A percentile compares a stretch with the other conserved stretches of the same genome.
Evolutionary conservation across 257 asterid genomes (phyloP).

Genomic region (Linaria vulgaris): DNA sequence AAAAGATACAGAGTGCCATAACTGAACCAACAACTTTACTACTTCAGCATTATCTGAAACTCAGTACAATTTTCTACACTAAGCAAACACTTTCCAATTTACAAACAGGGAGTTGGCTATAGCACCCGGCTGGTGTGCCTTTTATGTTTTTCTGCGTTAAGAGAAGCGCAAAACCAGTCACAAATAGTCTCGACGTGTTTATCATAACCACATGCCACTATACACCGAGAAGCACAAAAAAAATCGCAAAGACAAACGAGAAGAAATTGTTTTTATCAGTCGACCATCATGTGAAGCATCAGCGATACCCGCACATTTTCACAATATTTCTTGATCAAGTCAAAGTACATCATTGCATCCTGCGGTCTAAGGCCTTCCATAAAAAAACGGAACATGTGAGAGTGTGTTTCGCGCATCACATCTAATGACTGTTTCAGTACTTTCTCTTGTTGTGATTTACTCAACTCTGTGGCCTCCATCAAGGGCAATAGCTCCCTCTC

Average conservation of each 20-base stretch:
- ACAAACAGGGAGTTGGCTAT: conserved; percentile 28
- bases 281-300: conserved; percentile 78
- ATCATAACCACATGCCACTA: conserved; percentile 26
- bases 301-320: conserved; percentile 64
- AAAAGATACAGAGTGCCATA: not conserved
- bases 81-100: conserved; percentile 23
- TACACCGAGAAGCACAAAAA: conserved; percentile 16
- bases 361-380: conserved; percentile 87
- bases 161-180: conserved; percentile 25
- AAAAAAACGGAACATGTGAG: conserved; percentile 68
- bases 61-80: conserved; percentile 8
- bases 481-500: conserved; percentile 81
- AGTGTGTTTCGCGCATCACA: conserved; percentile 84
- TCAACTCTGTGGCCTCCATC: conserved; percentile 87
- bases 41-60: conserved; percentile 15
- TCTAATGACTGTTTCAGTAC: conserved; percentile 75
- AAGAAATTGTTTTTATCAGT: conserved; percentile 21
- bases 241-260: not conserved
- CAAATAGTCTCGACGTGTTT: conserved; percentile 26
- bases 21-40: conserved; percentile 6
- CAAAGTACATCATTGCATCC: conserved; percentile 92
- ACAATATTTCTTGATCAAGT: conserved; percentile 64
- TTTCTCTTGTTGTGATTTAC: conserved; percentile 63
- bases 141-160: conserved; percentile 23
- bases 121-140: conserved; percentile 22